These are phyloP conservation scores for Rhizophora apiculata DNA, from an alignment of 345 rosid species.

Conservation along the genomic window DNA sequence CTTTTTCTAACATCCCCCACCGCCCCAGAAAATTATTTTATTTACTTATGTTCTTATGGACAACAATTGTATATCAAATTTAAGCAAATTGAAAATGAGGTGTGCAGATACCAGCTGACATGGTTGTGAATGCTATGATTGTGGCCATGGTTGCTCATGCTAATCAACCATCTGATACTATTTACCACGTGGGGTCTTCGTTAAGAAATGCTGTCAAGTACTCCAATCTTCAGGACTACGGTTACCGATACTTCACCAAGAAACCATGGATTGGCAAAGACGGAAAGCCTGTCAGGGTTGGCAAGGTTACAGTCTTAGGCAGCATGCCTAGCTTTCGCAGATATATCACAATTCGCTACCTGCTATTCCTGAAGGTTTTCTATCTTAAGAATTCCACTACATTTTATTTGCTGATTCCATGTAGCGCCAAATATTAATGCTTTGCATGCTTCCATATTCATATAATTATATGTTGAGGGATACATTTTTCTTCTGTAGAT, in stretches of 20 bases:
- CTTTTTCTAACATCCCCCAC: too few relatives aligned
- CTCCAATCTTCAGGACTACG: slow-evolving; percentile 38
- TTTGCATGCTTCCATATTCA: too few relatives aligned
- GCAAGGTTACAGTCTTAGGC: slow-evolving; percentile 36
- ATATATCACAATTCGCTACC: slow-evolving; percentile 71
- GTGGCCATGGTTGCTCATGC: slow-evolving; percentile 41
- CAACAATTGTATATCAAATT: too few relatives aligned
- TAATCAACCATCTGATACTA: slow-evolving; percentile 9
- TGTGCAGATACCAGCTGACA: slow-evolving; percentile 41
- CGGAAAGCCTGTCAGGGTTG: slow-evolving; percentile 61
- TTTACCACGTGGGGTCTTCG: slow-evolving; percentile 83
- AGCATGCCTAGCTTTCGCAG: slow-evolving; percentile 72
- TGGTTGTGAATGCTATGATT: slow-evolving; percentile 44
- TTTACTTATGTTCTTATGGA: too few relatives aligned
- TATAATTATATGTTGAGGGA: too few relatives aligned
- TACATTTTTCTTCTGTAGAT: too few relatives aligned
- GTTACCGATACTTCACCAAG: slow-evolving; percentile 43
- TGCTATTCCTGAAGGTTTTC: slow-evolving; percentile 54
- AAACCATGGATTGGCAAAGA: slow-evolving; percentile 83
- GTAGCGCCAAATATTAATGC: too few relatives aligned
- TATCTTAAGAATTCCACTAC: background rate
- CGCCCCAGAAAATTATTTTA: too few relatives aligned
- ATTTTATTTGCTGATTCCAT: background rate
- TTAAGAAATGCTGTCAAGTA: slow-evolving; percentile 46
- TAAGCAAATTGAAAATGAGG: background rate